Percentiles rank a stretch among this genome's conserved stretches.
These are phyloP conservation scores for Fraxinus nigra DNA, from an alignment of 305 asterid species.

Conservation along the genomic window DNA sequence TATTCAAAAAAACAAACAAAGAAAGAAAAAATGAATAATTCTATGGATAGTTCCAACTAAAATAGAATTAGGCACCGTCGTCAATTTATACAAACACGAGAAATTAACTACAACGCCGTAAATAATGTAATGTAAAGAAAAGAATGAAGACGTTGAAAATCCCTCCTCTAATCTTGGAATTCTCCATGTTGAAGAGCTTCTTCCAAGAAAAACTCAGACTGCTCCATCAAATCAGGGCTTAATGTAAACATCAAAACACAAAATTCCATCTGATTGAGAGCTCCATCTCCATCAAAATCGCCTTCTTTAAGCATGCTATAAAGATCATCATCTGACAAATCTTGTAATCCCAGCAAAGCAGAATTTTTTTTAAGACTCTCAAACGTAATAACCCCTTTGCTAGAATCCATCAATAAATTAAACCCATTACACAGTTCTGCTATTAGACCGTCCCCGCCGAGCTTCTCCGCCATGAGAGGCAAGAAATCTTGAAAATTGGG, in stretches of 20 bases:
- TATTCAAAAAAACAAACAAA: too few relatives aligned
- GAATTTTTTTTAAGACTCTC: conserved; percentile 73
- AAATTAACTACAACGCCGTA: too few relatives aligned
- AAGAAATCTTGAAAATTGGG: conserved; percentile 67
- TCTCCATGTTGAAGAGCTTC: conserved; percentile 52
- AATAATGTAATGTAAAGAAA: too few relatives aligned
- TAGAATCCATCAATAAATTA: conserved; percentile 57
- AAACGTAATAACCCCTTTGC: conserved; percentile 65
- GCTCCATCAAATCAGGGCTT: conserved; percentile 82
- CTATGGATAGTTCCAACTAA: too few relatives aligned
- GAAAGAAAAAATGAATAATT: too few relatives aligned
- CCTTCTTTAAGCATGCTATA: conserved; percentile 66
- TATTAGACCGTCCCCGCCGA: conserved; percentile 78
- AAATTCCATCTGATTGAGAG: conserved; percentile 83
- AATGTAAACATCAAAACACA: conserved; percentile 85
- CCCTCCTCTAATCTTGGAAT: conserved; percentile 21
- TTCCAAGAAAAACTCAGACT: conserved; percentile 63
- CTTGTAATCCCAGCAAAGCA: conserved; percentile 62
- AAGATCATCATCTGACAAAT: conserved; percentile 61
- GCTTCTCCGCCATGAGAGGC: conserved; percentile 83
- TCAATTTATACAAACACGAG: too few relatives aligned
- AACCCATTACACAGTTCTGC: conserved; percentile 81
- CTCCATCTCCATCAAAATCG: conserved; percentile 82
- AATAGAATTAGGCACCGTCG: too few relatives aligned
- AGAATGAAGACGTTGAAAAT: too few relatives aligned